phyloP scores from a whole-genome alignment of 1,139 yeast genomes.

The Diutina pseudorugosa region DNA sequence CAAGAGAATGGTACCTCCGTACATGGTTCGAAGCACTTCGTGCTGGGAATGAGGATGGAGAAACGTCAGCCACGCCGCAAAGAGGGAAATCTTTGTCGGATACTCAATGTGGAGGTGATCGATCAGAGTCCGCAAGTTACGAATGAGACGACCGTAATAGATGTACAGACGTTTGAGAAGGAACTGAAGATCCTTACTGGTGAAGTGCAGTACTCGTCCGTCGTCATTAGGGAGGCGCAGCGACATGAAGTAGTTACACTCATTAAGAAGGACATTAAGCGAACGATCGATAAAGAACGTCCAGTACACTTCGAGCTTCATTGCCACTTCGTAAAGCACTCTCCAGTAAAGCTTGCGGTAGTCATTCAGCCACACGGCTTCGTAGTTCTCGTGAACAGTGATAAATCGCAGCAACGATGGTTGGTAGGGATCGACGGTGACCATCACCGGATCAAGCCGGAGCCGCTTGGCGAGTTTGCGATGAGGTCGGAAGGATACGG shows the following conservation, averaged over 20 bases:
- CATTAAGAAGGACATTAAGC: not conserved
- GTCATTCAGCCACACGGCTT: not conserved
- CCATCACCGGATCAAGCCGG: not conserved
- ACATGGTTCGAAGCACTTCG: not conserved
- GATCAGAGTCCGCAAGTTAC: not conserved
- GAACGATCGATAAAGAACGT: not conserved
- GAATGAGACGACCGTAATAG: not conserved
- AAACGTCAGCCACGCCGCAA: constrained; percentile 4
- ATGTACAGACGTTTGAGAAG: not conserved
- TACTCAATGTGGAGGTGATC: constrained; percentile 2
- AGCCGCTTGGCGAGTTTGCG: not conserved
- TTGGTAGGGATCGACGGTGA: not conserved
- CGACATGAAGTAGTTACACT: not conserved
- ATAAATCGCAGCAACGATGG: not conserved
- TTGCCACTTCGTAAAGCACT: not conserved
- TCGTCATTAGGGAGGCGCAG: not conserved
- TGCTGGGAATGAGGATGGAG: not conserved
- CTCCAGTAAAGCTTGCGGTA: not conserved
- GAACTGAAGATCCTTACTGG: not conserved
- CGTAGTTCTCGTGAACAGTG: not conserved
- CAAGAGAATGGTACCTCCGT: not conserved
- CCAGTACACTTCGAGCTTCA: not conserved
- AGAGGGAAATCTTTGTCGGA: not conserved
- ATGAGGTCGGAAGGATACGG: not conserved
- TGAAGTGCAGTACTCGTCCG: not conserved